Evolutionary conservation across 2,329 filamentous ascomycete species (phyloP).

Genomic region (Fusarium sp.): DNA sequence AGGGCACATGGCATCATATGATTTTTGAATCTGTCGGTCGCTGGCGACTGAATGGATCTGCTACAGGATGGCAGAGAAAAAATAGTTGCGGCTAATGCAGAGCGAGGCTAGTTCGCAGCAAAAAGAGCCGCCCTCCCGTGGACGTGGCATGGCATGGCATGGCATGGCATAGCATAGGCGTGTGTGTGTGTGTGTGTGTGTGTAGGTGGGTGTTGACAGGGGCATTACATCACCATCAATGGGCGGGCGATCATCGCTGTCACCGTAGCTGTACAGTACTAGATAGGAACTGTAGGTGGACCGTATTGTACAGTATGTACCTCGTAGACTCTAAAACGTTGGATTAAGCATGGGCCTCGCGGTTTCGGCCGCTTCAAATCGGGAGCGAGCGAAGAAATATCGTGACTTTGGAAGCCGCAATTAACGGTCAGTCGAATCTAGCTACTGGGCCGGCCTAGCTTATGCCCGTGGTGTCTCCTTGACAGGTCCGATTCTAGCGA

Average conservation of each 20-base stretch:
- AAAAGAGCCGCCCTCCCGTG: conserved; percentile 41
- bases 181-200: neutral
- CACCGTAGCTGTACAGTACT: neutral
- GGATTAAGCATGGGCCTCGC: conserved; percentile 14
- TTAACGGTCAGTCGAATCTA: conserved; percentile 20
- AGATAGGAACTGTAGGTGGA: no score
- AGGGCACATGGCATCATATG: conserved; percentile 47
- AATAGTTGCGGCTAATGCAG: conserved; percentile 23
- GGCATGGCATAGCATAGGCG: no score
- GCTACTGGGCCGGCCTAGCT: conserved; percentile 5
- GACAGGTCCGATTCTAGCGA: conserved; percentile 33
- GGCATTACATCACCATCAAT: conserved; percentile 47
- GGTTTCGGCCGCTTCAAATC: conserved; percentile 23
- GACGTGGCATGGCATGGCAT: conserved; percentile 10
- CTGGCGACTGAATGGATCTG: neutral
- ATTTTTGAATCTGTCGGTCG: conserved; percentile 30
- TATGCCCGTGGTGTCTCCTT: conserved; percentile 40
- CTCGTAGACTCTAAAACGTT: neutral
- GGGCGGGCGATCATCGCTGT: conserved; percentile 16
- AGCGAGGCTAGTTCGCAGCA: conserved; percentile 17
- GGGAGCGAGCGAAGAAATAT: conserved; percentile 38
- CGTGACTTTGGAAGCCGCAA: conserved; percentile 17
- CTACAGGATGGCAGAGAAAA: conserved; percentile 6
- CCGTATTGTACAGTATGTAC: no score
- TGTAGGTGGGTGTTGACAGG: neutral